Evolutionary conservation across 2,329 filamentous ascomycete genomes (phyloP), one percentile per base, ranked within the genome.

Genomic region (Clarireedia homoeocarpa): DNA sequence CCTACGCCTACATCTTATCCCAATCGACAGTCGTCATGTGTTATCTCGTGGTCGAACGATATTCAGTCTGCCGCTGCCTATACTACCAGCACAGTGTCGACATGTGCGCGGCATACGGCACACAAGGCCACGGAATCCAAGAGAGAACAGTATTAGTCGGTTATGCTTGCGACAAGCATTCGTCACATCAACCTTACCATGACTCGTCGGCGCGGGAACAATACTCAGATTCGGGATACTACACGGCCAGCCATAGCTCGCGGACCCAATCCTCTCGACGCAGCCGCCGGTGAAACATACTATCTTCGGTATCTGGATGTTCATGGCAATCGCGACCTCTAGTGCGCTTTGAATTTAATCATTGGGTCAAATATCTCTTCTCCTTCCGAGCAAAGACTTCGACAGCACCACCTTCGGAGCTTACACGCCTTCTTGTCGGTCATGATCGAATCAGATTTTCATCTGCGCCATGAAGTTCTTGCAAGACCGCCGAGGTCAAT

Each of bases 141-240:
- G 84, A 87, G 66, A 85, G 82, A 70, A 84, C 80, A 0, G 78
- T 89, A 4, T 74, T 87, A n/a, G 84, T 88, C 24, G 85, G 85
- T 54, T 88, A 87, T 63, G 77, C 80, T 44, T 89, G 85, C 67
- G 70, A 75, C 24, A 68, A 60, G 40, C 83, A 86, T 63, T 66
- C 67, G 5, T 57, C 52, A 17, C 45, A 55, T 12, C 36, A 50
- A 45, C 0, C 47, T 12, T 55, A 55, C 20, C 58, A 63, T 44
- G 30, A 47, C 59, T 49, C 55, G 55, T 30, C 55, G 55, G 40
- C 60, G 26, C 53, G 58, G 34, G 61, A 60, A 45, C 62, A 63
- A 47, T 67, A 69, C 55, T 65, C 68, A 44, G 69, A 70, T 40
- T 68, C 66, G 1, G 68, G 67, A 20, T 70, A 70, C 58, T 63